These are phyloP conservation scores for Holtermanniella nyarrowii DNA, from an alignment of 768 basidiomycete species.

Conservation along the genomic window DNA sequence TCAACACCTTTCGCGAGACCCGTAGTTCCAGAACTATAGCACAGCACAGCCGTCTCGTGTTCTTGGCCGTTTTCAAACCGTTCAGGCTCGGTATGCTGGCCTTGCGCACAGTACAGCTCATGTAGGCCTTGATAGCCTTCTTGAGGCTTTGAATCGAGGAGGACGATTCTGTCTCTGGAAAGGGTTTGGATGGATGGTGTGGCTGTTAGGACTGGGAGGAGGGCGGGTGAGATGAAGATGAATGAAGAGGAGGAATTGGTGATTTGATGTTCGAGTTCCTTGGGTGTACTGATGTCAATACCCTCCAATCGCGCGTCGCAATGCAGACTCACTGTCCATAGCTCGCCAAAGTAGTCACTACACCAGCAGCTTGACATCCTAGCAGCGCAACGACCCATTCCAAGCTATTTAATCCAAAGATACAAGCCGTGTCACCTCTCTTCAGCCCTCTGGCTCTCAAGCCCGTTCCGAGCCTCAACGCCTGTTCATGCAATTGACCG, in stretches of 20 bases:
- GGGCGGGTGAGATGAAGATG: constrained; percentile 56
- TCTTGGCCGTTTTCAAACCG: constrained; percentile 15
- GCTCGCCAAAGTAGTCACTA: constrained; percentile 63
- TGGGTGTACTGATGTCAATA: constrained; percentile 49
- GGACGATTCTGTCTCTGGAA: constrained; percentile 48
- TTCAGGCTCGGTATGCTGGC: not conserved
- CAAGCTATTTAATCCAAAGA: constrained; percentile 57
- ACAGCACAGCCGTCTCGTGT: constrained; percentile 33
- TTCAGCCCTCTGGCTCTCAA: constrained; percentile 45
- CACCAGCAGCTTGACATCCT: constrained; percentile 50
- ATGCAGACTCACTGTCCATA: constrained; percentile 15
- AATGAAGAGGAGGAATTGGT: constrained; percentile 55
- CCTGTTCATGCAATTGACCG: constrained; percentile 47
- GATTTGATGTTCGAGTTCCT: constrained; percentile 65
- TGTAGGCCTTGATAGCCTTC: constrained; percentile 26
- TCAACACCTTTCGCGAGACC: constrained; percentile 40
- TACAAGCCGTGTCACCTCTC: constrained; percentile 52
- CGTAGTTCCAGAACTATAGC: constrained; percentile 40
- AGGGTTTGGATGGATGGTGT: constrained; percentile 39
- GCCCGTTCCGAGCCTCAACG: constrained; percentile 54
- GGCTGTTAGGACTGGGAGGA: constrained; percentile 46
- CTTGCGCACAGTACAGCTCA: constrained; percentile 15
- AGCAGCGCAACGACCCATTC: constrained; percentile 48
- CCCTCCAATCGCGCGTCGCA: not conserved
- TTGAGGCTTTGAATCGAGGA: constrained; percentile 41